Conservation (phyloP, 2,329 filamentous ascomycete species). For the Epichloe coenophiala region DNA sequence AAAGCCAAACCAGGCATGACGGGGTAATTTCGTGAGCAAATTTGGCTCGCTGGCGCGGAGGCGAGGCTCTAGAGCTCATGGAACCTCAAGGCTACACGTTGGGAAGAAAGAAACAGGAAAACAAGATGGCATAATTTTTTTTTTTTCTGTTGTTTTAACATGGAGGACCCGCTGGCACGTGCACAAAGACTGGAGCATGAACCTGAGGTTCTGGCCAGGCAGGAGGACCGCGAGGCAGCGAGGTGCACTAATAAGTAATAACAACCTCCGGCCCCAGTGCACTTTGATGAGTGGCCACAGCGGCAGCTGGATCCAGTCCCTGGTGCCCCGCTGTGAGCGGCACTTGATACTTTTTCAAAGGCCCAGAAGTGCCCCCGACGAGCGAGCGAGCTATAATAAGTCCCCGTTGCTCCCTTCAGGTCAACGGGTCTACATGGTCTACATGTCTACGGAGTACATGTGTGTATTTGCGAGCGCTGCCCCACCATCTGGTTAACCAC, state of each 20-base stretch:
- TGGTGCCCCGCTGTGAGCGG: too few relatives aligned
- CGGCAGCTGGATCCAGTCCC: too few relatives aligned
- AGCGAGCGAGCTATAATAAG: background rate
- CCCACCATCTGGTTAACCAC: background rate
- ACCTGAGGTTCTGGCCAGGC: too few relatives aligned
- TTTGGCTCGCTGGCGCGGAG: background rate
- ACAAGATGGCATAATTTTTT: background rate
- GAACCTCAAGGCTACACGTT: background rate
- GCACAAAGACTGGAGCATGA: background rate
- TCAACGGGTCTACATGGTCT: too few relatives aligned
- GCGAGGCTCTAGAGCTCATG: background rate
- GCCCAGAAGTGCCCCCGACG: too few relatives aligned
- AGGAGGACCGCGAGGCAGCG: too few relatives aligned
- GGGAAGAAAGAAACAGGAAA: too few relatives aligned
- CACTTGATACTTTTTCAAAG: too few relatives aligned
- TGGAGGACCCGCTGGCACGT: background rate
- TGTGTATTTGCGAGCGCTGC: background rate
- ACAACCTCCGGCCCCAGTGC: too few relatives aligned
- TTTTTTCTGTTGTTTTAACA: slow-evolving; percentile 1
- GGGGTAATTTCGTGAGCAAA: background rate
- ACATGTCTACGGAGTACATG: too few relatives aligned
- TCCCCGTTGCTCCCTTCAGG: background rate
- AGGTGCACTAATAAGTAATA: too few relatives aligned
- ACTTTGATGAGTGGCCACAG: too few relatives aligned
- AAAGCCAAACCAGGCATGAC: background rate